A percentile compares a stretch with the other conserved stretches of the same genome.
These are phyloP conservation scores for Monosporascus sp. DNA, from an alignment of 2,329 filamentous ascomycete genomes.

Conservation along the genomic window DNA sequence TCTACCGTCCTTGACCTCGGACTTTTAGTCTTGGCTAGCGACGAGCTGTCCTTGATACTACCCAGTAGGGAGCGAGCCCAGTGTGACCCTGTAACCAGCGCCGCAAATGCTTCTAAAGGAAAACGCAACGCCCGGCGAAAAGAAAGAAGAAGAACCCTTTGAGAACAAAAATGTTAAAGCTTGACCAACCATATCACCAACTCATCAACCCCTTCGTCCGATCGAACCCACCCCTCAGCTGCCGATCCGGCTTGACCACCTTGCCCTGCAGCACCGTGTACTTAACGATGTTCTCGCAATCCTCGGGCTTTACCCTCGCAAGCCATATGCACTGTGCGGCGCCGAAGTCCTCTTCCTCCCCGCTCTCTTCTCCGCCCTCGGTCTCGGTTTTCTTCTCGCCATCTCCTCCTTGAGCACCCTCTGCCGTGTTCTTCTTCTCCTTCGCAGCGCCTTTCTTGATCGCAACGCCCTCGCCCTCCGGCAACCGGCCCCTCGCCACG, in stretches of 20 bases:
- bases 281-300: constrained; percentile 86
- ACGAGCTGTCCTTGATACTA: too few relatives aligned
- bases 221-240: constrained; percentile 89
- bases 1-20: too few relatives aligned
- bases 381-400: constrained; percentile 13
- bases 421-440: constrained; percentile 23
- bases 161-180: not conserved
- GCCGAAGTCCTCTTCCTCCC: constrained; percentile 38
- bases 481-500: constrained; percentile 33
- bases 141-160: not conserved
- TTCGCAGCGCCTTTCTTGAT: constrained; percentile 13
- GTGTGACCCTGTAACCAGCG: too few relatives aligned
- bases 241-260: constrained; percentile 80
- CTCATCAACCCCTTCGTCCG: constrained; percentile 73
- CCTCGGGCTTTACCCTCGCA: constrained; percentile 75
- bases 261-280: constrained; percentile 92
- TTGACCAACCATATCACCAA: constrained; percentile 54
- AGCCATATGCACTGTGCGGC: constrained; percentile 92
- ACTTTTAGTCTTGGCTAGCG: too few relatives aligned
- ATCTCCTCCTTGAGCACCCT: constrained; percentile 1
- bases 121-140: not conserved
- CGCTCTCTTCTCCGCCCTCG: constrained; percentile 18
- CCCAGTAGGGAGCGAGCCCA: too few relatives aligned
- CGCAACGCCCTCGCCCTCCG: constrained; percentile 32
- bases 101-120: too few relatives aligned